Conservation (phyloP, 2,329 filamentous ascomycete genomes). For the Pseudofabraea citricarpa region DNA sequence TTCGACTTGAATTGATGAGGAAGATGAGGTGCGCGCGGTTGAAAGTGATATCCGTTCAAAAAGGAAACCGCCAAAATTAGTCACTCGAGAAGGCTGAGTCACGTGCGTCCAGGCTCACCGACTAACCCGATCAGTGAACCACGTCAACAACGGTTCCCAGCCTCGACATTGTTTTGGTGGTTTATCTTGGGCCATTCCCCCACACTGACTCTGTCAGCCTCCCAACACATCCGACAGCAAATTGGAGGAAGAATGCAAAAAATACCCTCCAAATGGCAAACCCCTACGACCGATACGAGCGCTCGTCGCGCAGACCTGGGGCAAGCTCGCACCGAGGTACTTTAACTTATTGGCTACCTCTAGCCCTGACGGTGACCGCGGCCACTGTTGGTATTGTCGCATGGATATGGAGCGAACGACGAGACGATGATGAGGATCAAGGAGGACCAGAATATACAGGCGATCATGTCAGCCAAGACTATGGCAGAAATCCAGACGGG, state of each 20-base stretch:
- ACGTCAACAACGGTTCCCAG: constrained; percentile 4
- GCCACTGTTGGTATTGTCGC: constrained; percentile 82
- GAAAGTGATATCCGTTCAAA: no score
- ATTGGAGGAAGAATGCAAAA: constrained; percentile 14
- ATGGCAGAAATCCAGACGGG: constrained; percentile 23
- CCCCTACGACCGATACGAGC: constrained; percentile 59
- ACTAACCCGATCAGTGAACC: not conserved
- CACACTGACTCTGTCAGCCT: constrained; percentile 1
- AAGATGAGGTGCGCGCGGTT: no score
- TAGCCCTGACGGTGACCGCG: constrained; percentile 80
- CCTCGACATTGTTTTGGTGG: constrained; percentile 8
- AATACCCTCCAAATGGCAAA: constrained; percentile 49
- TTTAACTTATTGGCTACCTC: constrained; percentile 83
- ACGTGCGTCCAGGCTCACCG: constrained; percentile 4
- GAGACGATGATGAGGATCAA: constrained; percentile 65
- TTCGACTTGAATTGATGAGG: no score
- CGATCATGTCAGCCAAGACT: constrained; percentile 29
- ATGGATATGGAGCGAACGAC: constrained; percentile 91
- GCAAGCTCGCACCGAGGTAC: constrained; percentile 53
- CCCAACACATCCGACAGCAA: not conserved
- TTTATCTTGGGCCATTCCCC: constrained; percentile 13
- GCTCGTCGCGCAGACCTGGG: constrained; percentile 23
- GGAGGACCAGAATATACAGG: constrained; percentile 44
- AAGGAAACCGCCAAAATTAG: not conserved
- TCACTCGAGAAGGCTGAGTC: constrained; percentile 2